phyloP scores from a whole-genome alignment of 768 basidiomycete species.

The Auriscalpium orientale region DNA sequence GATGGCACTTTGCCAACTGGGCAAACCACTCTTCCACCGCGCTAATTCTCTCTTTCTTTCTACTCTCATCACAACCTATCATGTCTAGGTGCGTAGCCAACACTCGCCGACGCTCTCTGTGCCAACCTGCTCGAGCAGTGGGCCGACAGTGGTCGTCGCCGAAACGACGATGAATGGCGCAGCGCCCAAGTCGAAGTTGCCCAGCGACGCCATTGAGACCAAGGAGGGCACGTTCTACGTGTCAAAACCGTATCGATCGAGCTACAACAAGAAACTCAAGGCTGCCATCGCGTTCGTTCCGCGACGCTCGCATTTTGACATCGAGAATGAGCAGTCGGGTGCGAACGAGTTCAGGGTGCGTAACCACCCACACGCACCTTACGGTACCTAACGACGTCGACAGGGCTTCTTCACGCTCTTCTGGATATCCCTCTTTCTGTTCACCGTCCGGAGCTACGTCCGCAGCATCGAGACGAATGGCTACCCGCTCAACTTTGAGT shows the following conservation, averaged over 20 bases:
- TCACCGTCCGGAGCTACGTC: slow-evolving; percentile 71
- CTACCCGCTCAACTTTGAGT: slow-evolving; percentile 66
- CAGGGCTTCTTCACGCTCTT: slow-evolving; percentile 94
- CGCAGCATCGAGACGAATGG: slow-evolving; percentile 73
- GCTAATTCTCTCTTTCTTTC: no score
- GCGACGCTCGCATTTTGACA: slow-evolving; percentile 80
- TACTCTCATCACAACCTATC: no score
- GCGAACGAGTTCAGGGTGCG: slow-evolving; percentile 78
- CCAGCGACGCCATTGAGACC: slow-evolving; percentile 35
- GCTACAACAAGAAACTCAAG: slow-evolving; percentile 66
- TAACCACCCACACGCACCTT: neutral
- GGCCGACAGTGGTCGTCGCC: neutral
- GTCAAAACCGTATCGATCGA: slow-evolving; percentile 70
- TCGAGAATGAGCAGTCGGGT: slow-evolving; percentile 61
- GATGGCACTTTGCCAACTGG: no score
- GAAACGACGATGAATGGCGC: neutral
- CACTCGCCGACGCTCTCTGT: no score
- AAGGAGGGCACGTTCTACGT: slow-evolving; percentile 64
- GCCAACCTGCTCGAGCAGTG: neutral
- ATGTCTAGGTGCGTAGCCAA: no score
- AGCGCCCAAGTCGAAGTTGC: neutral
- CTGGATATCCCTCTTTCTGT: slow-evolving; percentile 84
- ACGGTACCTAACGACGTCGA: neutral
- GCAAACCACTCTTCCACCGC: no score
- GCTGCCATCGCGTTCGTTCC: slow-evolving; percentile 84